A percentile compares a stretch with the other conserved stretches of the same genome.
These are phyloP conservation scores for Echinochloa phyllopogon DNA, from an alignment of 176 grass and related monocot species.

Conservation along the genomic window DNA sequence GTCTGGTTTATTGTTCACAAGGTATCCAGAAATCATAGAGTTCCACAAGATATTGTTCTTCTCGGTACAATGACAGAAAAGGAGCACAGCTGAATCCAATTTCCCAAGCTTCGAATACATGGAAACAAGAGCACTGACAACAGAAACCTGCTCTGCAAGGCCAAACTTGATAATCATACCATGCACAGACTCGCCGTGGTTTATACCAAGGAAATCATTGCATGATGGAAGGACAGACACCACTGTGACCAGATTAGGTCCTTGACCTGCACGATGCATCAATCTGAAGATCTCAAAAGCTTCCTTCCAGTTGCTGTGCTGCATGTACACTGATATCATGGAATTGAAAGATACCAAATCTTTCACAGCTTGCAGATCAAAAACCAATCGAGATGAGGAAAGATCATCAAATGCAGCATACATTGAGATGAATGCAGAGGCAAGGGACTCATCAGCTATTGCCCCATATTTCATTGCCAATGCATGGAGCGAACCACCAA, in stretches of 20 bases:
- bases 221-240: conserved; percentile 68
- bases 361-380: conserved; percentile 43
- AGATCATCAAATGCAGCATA: conserved; percentile 54
- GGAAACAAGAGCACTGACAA: conserved; percentile 65
- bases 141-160: conserved; percentile 54
- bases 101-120: conserved; percentile 69
- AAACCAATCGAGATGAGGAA: conserved; percentile 54
- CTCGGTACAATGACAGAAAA: conserved; percentile 36
- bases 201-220: conserved; percentile 49
- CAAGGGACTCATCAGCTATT: conserved; percentile 45
- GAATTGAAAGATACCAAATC: conserved; percentile 67
- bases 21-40: conserved; percentile 72
- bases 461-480: conserved; percentile 64
- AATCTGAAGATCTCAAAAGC: conserved; percentile 53
- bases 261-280: conserved; percentile 42
- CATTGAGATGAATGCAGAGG: conserved; percentile 65
- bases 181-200: conserved; percentile 57
- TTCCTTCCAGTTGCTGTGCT: conserved; percentile 48
- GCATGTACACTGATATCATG: conserved; percentile 63
- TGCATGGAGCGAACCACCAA: conserved; percentile 44
- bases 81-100: conserved; percentile 47
- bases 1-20: conserved; percentile 51
- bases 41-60: conserved; percentile 69
- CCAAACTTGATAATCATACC: conserved; percentile 59
- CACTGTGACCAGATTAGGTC: conserved; percentile 60